phyloP scores from a whole-genome alignment of 1,139 yeast species.

The Nakaseomyces delphensis region DNA sequence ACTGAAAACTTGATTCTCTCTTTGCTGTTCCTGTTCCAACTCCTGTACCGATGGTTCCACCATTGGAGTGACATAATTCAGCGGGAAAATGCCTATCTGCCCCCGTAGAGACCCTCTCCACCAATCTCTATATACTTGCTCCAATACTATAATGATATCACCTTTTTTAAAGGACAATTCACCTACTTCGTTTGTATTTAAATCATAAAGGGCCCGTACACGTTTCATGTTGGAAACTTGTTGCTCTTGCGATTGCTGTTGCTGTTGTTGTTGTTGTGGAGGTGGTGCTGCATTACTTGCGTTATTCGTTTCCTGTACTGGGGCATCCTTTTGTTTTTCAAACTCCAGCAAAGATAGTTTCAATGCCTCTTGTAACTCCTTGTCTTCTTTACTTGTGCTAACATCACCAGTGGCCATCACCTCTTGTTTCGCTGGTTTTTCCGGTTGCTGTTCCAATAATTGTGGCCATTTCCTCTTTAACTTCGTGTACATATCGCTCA shows the following conservation, averaged over 20 bases:
- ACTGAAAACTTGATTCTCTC: constrained; percentile 39
- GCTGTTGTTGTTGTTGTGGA: constrained; percentile 7
- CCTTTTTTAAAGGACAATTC: constrained; percentile 67
- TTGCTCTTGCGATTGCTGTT: constrained; percentile 5
- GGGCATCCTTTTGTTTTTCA: constrained; percentile 23
- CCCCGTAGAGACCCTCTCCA: constrained; percentile 86
- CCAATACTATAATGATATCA: constrained; percentile 75
- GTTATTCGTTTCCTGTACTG: no score
- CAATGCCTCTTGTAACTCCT: constrained; percentile 69
- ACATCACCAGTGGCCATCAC: constrained; percentile 38
- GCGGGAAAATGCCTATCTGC: constrained; percentile 80
- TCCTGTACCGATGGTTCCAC: constrained; percentile 57
- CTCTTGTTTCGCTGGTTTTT: constrained; percentile 52
- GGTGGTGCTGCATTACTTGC: no score
- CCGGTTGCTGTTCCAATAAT: constrained; percentile 36
- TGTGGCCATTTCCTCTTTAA: constrained; percentile 40
- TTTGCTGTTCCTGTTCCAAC: constrained; percentile 35
- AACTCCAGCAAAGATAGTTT: constrained; percentile 65
- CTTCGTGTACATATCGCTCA: constrained; percentile 51
- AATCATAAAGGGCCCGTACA: constrained; percentile 80
- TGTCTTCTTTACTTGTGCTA: constrained; percentile 53
- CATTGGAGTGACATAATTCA: constrained; percentile 80
- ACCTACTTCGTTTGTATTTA: constrained; percentile 61
- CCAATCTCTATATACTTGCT: constrained; percentile 89
- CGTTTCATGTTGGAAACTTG: constrained; percentile 41